Percentiles rank a stretch among this genome's conserved stretches.
Conservation (phyloP, 192 early-diverging fungal species). For the Coemansia asiatica region DNA sequence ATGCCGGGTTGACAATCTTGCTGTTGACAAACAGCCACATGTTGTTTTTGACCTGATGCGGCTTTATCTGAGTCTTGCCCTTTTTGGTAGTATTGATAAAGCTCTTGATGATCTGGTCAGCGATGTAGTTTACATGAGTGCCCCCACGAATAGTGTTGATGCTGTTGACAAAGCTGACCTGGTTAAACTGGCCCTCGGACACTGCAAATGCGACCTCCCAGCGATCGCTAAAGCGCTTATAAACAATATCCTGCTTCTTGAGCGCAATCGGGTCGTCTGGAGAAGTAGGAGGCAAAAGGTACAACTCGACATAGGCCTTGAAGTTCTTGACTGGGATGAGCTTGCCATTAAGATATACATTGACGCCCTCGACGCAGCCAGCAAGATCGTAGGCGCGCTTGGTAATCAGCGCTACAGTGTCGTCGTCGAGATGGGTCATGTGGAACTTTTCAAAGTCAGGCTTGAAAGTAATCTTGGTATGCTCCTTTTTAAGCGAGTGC, state of each 20-base stretch:
- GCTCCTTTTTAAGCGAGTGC: slow-evolving; percentile 71
- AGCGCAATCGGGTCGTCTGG: slow-evolving; percentile 22
- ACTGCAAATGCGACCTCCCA: slow-evolving; percentile 94
- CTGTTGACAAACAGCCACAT: slow-evolving; percentile 94
- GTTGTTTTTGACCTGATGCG: slow-evolving; percentile 84
- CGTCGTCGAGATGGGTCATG: slow-evolving; percentile 83
- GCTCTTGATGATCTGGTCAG: slow-evolving; percentile 73
- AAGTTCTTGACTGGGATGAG: slow-evolving; percentile 83
- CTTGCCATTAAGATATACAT: slow-evolving; percentile 84
- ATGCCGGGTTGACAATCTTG: slow-evolving; percentile 89
- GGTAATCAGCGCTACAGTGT: slow-evolving; percentile 81
- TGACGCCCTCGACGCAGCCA: slow-evolving; percentile 78
- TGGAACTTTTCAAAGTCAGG: slow-evolving; percentile 90
- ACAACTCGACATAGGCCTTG: slow-evolving; percentile 87
- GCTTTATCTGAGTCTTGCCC: slow-evolving; percentile 71
- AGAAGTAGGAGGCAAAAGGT: slow-evolving; percentile 50
- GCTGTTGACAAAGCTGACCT: slow-evolving; percentile 95
- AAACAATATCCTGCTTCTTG: slow-evolving; percentile 59
- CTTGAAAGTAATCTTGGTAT: slow-evolving; percentile 90
- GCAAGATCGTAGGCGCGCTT: slow-evolving; percentile 95
- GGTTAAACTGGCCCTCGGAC: slow-evolving; percentile 95
- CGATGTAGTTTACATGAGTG: slow-evolving; percentile 81
- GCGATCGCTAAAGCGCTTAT: slow-evolving; percentile 74
- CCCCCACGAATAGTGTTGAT: slow-evolving; percentile 96
- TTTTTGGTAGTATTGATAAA: slow-evolving; percentile 73